phyloP scores from a whole-genome alignment of 495 filamentous ascomycete species.

The Penicillium samsonianum region DNA sequence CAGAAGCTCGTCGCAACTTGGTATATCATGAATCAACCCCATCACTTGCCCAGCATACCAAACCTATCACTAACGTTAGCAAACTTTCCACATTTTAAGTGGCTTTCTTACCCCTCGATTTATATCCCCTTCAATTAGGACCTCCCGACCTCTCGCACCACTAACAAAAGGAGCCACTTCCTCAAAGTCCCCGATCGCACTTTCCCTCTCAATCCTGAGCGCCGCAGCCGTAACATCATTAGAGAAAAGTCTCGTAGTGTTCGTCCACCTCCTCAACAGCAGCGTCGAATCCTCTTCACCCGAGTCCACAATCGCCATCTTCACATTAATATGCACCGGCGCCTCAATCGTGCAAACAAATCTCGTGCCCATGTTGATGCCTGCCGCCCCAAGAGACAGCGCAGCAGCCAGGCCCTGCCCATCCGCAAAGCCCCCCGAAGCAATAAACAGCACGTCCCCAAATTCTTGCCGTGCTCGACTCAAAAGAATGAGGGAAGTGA shows the following conservation, averaged over 20 bases:
- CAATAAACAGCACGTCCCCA: slow-evolving; percentile 80
- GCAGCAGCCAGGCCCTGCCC: slow-evolving; percentile 91
- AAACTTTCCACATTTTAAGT: neutral
- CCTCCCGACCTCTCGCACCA: slow-evolving; percentile 84
- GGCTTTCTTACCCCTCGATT: slow-evolving; percentile 74
- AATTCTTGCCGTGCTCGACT: slow-evolving; percentile 81
- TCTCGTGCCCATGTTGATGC: slow-evolving; percentile 91
- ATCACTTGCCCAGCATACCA: slow-evolving; percentile 74
- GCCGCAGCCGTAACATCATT: slow-evolving; percentile 85
- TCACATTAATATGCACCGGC: slow-evolving; percentile 90
- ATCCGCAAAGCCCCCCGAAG: slow-evolving; percentile 91
- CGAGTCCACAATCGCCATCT: slow-evolving; percentile 84
- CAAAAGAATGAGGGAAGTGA: slow-evolving; percentile 95
- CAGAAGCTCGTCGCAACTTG: slow-evolving; percentile 59
- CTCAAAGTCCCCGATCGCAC: slow-evolving; percentile 81
- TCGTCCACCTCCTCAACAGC: slow-evolving; percentile 86
- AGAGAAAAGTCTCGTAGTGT: slow-evolving; percentile 82
- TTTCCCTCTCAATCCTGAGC: slow-evolving; percentile 78
- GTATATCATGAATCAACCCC: slow-evolving; percentile 68
- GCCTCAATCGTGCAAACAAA: slow-evolving; percentile 92
- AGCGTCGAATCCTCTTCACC: slow-evolving; percentile 87
- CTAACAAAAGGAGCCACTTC: slow-evolving; percentile 89
- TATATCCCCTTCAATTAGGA: slow-evolving; percentile 88
- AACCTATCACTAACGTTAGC: slow-evolving; percentile 43
- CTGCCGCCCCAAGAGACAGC: slow-evolving; percentile 85